A percentile compares a stretch with the other conserved stretches of the same genome.
phyloP scores from a whole-genome alignment of 1,284 basidiomycete genomes.

The Kwoniella shivajii region DNA sequence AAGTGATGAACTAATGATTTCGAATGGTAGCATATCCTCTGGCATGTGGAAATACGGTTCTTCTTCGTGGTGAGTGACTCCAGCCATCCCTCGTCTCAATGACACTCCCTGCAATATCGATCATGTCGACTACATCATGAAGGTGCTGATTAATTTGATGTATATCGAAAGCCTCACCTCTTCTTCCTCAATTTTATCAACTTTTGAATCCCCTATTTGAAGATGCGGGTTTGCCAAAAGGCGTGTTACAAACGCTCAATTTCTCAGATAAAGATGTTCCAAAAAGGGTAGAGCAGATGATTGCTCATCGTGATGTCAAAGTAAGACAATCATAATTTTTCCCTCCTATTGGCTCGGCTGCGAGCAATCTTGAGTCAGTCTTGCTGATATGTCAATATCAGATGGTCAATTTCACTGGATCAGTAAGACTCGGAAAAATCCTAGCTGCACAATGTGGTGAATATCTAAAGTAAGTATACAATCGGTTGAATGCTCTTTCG shows the following conservation, averaged over 20 bases:
- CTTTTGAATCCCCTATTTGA: slow-evolving; percentile 32
- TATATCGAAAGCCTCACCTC: slow-evolving; percentile 22
- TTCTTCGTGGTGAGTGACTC: slow-evolving; percentile 28
- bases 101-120: not conserved
- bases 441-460: slow-evolving; percentile 52
- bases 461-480: slow-evolving; percentile 51
- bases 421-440: slow-evolving; percentile 52
- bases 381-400: not conserved
- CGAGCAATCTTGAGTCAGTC: not conserved
- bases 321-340: slow-evolving; percentile 9
- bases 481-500: not conserved
- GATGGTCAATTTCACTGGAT: slow-evolving; percentile 58
- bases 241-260: slow-evolving; percentile 65
- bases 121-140: not conserved
- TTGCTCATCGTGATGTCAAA: slow-evolving; percentile 61
- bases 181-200: slow-evolving; percentile 30
- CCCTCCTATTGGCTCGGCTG: not conserved
- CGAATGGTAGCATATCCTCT: slow-evolving; percentile 38
- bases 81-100: not conserved
- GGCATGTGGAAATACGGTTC: slow-evolving; percentile 41
- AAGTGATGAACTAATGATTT: too few species aligned
- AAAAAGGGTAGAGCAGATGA: slow-evolving; percentile 60
- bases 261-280: slow-evolving; percentile 59
- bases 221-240: slow-evolving; percentile 64
- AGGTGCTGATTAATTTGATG: slow-evolving; percentile 3